Evolutionary conservation across 768 basidiomycete species (phyloP).

Genomic region (Amanita rimosa): DNA sequence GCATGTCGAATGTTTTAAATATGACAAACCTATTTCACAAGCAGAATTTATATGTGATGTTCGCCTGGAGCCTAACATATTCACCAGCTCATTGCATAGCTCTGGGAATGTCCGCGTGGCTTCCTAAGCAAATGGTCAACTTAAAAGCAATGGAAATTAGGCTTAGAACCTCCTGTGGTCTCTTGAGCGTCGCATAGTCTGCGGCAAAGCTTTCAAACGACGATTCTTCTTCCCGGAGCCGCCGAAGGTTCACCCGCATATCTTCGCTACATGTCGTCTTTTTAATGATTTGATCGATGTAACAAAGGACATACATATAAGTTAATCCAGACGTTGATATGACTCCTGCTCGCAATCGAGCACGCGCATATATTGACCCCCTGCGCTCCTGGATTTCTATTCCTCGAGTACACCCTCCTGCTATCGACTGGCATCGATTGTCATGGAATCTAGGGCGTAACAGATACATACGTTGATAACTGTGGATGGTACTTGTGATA

Average conservation of each 20-base stretch:
- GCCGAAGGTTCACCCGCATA: slow-evolving; percentile 15
- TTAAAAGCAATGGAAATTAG: not conserved
- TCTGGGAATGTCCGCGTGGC: slow-evolving; percentile 13
- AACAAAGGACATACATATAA: slow-evolving; percentile 15
- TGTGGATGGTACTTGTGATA: slow-evolving; percentile 8
- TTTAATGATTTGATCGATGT: not conserved
- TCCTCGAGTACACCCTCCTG: slow-evolving; percentile 14
- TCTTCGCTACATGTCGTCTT: slow-evolving; percentile 17
- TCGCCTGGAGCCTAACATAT: slow-evolving; percentile 23
- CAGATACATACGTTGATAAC: slow-evolving; percentile 9
- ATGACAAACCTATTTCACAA: slow-evolving; percentile 24
- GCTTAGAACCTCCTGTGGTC: slow-evolving; percentile 16
- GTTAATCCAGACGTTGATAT: slow-evolving; percentile 5
- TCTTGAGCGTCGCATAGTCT: slow-evolving; percentile 15
- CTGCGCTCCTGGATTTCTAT: slow-evolving; percentile 17
- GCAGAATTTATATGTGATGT: slow-evolving; percentile 21
- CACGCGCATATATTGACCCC: slow-evolving; percentile 13
- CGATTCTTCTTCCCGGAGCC: slow-evolving; percentile 17
- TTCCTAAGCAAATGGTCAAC: slow-evolving; percentile 10
- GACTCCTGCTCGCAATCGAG: slow-evolving; percentile 14
- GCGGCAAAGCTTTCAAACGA: slow-evolving; percentile 15
- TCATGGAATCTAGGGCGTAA: not conserved
- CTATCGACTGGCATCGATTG: slow-evolving; percentile 8
- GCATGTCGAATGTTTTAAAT: not conserved
- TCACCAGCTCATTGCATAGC: slow-evolving; percentile 17